Conservation (phyloP, 495 filamentous ascomycete species). For the Lasiosphaeriaceae sp. region DNA sequence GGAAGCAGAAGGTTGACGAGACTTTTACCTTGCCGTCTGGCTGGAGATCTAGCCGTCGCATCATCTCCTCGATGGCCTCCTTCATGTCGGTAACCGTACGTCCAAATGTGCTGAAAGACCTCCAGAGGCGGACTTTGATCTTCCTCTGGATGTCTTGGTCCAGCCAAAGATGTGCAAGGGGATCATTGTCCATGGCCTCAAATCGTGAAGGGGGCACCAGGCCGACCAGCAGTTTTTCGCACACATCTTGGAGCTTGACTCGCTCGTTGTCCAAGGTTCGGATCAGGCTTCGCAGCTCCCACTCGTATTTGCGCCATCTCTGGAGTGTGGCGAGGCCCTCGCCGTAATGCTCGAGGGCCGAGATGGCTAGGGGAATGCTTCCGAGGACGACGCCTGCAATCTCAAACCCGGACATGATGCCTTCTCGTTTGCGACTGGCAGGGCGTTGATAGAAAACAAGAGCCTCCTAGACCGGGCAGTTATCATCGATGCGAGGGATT, state of each 20-base stretch:
- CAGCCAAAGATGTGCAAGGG: slow-evolving; percentile 18
- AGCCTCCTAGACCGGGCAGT: too few species aligned
- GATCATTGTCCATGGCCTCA: slow-evolving; percentile 24
- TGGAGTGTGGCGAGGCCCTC: slow-evolving; percentile 24
- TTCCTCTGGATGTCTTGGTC: slow-evolving; percentile 10
- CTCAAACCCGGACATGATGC: slow-evolving; percentile 38
- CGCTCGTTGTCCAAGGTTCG: slow-evolving; percentile 31
- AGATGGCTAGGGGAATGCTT: slow-evolving; percentile 37
- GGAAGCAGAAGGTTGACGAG: neutral
- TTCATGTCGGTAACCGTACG: slow-evolving; percentile 19
- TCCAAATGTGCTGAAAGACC: slow-evolving; percentile 15
- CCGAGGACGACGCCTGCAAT: slow-evolving; percentile 40
- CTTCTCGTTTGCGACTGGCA: neutral
- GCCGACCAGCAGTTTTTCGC: slow-evolving; percentile 28
- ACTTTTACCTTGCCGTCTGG: slow-evolving; percentile 12
- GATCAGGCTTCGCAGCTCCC: slow-evolving; percentile 28
- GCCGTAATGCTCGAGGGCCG: slow-evolving; percentile 35
- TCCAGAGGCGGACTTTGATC: slow-evolving; percentile 18
- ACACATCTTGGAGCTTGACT: slow-evolving; percentile 28
- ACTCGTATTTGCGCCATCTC: slow-evolving; percentile 23
- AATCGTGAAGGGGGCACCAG: slow-evolving; percentile 20
- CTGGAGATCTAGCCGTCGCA: slow-evolving; percentile 15
- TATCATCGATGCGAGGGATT: too few species aligned
- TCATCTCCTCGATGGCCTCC: slow-evolving; percentile 17
- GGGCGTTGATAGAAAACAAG: neutral